These are phyloP conservation scores for Metschnikowia sp. DNA, from an alignment of 805 yeast genomes.

Conservation along the genomic window DNA sequence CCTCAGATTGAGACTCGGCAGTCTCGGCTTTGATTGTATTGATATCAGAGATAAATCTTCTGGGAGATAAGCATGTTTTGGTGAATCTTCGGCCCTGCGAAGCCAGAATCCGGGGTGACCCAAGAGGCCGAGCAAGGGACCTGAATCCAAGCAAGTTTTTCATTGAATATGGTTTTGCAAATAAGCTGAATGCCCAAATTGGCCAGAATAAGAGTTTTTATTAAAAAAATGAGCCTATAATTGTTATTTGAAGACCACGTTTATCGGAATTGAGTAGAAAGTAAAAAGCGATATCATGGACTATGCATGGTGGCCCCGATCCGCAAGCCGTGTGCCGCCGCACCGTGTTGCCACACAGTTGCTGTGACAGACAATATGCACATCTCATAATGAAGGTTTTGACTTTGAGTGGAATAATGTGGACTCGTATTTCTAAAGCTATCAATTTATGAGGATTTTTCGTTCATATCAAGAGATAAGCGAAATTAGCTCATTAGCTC, in stretches of 20 bases:
- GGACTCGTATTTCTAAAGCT: no score
- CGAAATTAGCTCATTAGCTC: no score
- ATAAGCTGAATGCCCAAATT: no score
- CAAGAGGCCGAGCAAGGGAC: background rate
- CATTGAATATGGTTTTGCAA: background rate
- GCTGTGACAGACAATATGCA: no score
- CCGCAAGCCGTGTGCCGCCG: no score
- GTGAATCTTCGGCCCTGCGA: background rate
- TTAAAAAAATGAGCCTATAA: background rate
- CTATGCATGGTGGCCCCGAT: no score
- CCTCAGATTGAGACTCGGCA: slow-evolving; percentile 31
- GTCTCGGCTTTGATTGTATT: slow-evolving; percentile 32
- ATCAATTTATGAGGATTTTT: no score
- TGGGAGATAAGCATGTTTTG: background rate
- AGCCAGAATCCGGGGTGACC: background rate
- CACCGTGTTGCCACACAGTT: no score
- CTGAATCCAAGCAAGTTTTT: background rate
- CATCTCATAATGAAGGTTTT: no score
- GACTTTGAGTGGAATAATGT: no score
- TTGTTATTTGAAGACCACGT: background rate
- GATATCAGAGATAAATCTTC: slow-evolving; percentile 22
- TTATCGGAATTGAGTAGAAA: background rate
- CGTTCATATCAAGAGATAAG: no score
- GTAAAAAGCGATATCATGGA: background rate
- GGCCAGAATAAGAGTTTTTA: background rate